Percentiles rank a stretch among this genome's conserved stretches.
These are phyloP conservation scores for Periconia sp. DNA, from an alignment of 2,329 filamentous ascomycete genomes.

Conservation along the genomic window DNA sequence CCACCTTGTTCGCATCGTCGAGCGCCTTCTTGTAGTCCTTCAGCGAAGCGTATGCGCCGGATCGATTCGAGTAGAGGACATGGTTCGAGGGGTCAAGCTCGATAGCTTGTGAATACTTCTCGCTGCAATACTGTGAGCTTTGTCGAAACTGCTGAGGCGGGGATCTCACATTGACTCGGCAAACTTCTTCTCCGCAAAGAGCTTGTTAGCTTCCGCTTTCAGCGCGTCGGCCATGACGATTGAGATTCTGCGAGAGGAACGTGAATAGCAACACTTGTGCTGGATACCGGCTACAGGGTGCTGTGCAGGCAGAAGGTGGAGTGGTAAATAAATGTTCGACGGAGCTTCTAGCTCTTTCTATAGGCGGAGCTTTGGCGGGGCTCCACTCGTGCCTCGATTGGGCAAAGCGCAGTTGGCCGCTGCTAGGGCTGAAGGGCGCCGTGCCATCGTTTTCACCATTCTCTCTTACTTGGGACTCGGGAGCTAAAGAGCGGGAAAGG, in stretches of 20 bases:
- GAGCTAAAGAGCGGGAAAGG: neutral
- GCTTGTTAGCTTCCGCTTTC: constrained; percentile 98
- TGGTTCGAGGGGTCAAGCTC: constrained; percentile 87
- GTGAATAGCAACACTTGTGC: neutral
- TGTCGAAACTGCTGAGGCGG: constrained; percentile 18
- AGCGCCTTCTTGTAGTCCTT: constrained; percentile 85
- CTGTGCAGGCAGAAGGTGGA: constrained; percentile 26
- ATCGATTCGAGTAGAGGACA: constrained; percentile 97
- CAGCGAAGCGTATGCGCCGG: constrained; percentile 84
- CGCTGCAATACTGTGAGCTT: constrained; percentile 59
- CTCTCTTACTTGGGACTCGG: neutral
- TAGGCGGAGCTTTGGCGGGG: constrained; percentile 30
- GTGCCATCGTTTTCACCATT: constrained; percentile 16
- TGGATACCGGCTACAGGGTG: constrained; percentile 11
- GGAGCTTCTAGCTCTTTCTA: constrained; percentile 45
- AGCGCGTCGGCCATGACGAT: constrained; percentile 74
- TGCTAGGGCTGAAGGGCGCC: constrained; percentile 33
- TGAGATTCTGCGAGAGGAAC: neutral
- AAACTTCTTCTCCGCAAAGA: constrained; percentile 97
- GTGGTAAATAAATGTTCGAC: constrained; percentile 39
- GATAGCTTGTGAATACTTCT: constrained; percentile 94
- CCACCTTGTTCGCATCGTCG: constrained; percentile 90
- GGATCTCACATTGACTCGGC: constrained; percentile 86
- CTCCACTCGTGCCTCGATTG: constrained; percentile 13
- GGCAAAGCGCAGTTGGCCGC: constrained; percentile 12